Conservation (phyloP, 176 grass and related monocot genomes). For the Lolium perenne region DNA sequence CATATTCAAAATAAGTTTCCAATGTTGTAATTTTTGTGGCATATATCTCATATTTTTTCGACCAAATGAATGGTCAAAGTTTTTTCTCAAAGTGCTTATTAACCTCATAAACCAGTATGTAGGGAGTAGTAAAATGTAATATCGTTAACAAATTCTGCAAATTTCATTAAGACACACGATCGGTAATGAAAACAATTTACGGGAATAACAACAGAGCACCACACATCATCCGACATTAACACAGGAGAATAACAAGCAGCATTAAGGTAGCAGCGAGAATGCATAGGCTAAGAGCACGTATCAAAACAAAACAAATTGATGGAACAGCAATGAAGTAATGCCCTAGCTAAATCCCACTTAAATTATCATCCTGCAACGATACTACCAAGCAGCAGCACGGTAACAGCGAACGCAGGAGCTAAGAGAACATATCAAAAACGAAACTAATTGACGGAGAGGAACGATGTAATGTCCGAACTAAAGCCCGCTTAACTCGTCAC, state of each 20-base stretch:
- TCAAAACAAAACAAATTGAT: neutral
- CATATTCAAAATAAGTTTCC: too few species aligned
- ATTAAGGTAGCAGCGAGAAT: neutral
- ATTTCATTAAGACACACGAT: neutral
- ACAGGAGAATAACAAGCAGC: constrained; percentile 2
- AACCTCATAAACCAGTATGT: too few species aligned
- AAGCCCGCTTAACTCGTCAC: too few species aligned
- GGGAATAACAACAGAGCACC: neutral
- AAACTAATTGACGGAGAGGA: neutral
- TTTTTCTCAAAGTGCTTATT: too few species aligned
- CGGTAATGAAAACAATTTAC: neutral
- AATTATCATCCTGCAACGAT: neutral
- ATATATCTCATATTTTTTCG: too few species aligned
- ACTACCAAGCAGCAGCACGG: neutral
- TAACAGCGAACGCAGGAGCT: neutral
- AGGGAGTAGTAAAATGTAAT: neutral
- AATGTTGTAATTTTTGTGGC: too few species aligned
- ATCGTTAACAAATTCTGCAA: neutral
- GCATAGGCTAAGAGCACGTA: constrained; percentile 1
- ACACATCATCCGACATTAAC: constrained; percentile 5
- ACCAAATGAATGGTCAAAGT: too few species aligned
- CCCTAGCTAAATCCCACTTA: neutral
- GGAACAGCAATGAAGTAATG: neutral
- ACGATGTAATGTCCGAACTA: neutral
- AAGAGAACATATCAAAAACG: neutral